Evolutionary conservation across 805 yeast species (phyloP).

Genomic region (Deakozyma indianensis): DNA sequence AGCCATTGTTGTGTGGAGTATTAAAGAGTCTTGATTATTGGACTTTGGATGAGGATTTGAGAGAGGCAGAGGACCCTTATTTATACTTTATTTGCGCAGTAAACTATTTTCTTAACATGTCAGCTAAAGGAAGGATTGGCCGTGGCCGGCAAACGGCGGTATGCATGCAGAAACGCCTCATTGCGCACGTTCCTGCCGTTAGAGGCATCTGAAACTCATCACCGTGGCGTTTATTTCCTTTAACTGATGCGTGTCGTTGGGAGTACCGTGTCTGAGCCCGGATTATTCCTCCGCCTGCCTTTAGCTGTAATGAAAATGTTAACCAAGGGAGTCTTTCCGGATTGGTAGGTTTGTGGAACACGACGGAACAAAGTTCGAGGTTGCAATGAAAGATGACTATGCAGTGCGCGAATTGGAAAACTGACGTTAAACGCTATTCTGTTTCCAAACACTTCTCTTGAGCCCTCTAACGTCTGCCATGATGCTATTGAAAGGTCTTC

Average conservation of each 20-base stretch:
- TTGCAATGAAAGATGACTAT: background rate
- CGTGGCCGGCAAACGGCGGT: constrained; percentile 1
- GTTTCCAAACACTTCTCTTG: no score
- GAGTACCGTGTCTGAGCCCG: background rate
- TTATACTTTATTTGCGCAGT: background rate
- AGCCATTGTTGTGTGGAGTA: background rate
- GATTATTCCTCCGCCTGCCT: constrained; percentile 1
- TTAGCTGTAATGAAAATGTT: background rate
- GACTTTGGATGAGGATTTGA: background rate
- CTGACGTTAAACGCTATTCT: no score
- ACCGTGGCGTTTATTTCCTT: background rate
- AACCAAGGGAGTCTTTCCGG: no score
- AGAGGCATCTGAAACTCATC: background rate
- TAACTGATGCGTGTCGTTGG: background rate
- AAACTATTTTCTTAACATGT: background rate
- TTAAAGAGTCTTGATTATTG: background rate
- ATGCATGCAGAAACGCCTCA: no score
- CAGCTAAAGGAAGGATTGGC: background rate
- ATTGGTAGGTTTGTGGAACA: no score
- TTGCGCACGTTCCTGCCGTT: constrained; percentile 1
- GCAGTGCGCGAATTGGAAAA: no score
- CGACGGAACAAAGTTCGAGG: background rate
- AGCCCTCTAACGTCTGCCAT: no score
- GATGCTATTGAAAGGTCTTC: no score
- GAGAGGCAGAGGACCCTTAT: background rate